phyloP scores from a whole-genome alignment of 208 protist species.

The Acanthamoeba castellanii region DNA sequence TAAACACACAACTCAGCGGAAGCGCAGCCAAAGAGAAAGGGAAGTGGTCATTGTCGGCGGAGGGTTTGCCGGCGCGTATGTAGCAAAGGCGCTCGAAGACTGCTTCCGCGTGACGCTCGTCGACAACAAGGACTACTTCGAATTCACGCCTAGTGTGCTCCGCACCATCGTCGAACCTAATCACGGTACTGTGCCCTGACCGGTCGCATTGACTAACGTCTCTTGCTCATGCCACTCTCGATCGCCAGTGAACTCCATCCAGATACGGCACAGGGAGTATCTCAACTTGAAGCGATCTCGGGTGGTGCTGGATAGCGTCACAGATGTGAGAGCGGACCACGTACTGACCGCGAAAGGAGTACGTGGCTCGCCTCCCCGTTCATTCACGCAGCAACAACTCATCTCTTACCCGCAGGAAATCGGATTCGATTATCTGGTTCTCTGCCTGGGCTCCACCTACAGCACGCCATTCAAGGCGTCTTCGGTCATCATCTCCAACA shows the following conservation, averaged over 20 bases:
- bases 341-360: neutral
- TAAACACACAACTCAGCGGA: neutral
- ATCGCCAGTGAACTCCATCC: constrained; percentile 15
- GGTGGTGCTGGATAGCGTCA: constrained; percentile 8
- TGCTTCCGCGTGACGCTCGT: constrained; percentile 82
- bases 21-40: neutral
- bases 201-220: neutral
- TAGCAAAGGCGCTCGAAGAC: constrained; percentile 80
- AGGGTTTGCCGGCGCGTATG: constrained; percentile 80
- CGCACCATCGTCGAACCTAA: constrained; percentile 82
- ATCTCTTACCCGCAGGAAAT: neutral
- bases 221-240: neutral
- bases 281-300: constrained; percentile 18
- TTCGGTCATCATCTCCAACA: constrained; percentile 66
- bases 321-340: neutral
- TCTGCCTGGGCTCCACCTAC: constrained; percentile 78
- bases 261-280: constrained; percentile 28
- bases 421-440: constrained; percentile 79
- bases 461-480: constrained; percentile 77
- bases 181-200: constrained; percentile 29
- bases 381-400: neutral
- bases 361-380: neutral
- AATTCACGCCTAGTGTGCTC: constrained; percentile 82
- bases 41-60: constrained; percentile 81
- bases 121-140: constrained; percentile 84